Conservation (phyloP, 208 protist genomes). For the Leishmania aethiopica region DNA sequence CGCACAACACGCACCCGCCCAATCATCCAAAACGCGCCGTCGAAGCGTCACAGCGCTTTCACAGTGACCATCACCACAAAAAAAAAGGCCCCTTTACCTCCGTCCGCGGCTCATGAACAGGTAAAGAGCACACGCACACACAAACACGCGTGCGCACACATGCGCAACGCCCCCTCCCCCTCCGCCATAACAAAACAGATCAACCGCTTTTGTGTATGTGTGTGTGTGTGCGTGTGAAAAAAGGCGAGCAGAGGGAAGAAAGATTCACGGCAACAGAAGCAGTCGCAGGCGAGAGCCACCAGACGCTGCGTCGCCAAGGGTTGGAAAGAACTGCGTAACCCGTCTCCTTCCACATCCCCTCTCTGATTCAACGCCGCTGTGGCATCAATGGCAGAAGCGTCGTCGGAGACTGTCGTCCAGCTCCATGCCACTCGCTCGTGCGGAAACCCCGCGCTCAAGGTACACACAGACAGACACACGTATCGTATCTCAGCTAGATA, state of each 20-base stretch:
- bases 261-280: not conserved
- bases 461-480: not conserved
- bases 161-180: not conserved
- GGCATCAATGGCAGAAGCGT: not conserved
- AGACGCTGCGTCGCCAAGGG: not conserved
- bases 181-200: not conserved
- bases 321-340: not conserved
- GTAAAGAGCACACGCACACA: not conserved
- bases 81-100: not conserved
- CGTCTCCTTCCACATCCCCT: not conserved
- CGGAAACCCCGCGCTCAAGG: not conserved
- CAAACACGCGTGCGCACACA: not conserved
- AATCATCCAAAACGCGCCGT: not conserved
- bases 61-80: not conserved
- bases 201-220: not conserved
- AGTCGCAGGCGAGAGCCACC: not conserved
- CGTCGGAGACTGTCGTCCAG: not conserved
- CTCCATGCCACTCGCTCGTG: not conserved
- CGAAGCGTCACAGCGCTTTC: not conserved
- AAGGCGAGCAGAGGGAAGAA: not conserved
- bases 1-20: not conserved
- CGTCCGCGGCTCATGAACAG: not conserved
- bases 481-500: constrained; percentile 40
- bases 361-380: not conserved
- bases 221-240: not conserved